Percentiles rank a stretch among this genome's conserved stretches.
These are phyloP conservation scores for Alisma plantagoaquatica DNA, from an alignment of 106 monocot species.

Conservation along the genomic window DNA sequence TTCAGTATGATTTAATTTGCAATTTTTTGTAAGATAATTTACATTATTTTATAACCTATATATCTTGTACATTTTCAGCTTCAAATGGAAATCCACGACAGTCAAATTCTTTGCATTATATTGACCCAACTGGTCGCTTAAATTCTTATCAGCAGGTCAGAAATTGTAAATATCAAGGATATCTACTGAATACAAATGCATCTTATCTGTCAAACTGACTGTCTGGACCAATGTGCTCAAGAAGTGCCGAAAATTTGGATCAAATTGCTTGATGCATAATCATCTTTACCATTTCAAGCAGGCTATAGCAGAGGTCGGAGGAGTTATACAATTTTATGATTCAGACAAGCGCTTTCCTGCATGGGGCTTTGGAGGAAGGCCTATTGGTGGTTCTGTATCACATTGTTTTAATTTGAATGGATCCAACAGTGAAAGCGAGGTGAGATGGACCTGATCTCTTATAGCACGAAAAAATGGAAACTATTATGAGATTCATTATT, in stretches of 20 bases:
- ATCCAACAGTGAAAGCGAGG: conserved; percentile 63
- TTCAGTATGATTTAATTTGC: not conserved
- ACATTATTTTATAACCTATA: too few relatives aligned
- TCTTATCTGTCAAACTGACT: too few relatives aligned
- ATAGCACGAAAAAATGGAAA: too few relatives aligned
- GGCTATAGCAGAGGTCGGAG: conserved; percentile 91
- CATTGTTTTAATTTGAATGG: conserved; percentile 98
- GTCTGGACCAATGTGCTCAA: too few relatives aligned
- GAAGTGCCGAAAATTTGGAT: too few relatives aligned
- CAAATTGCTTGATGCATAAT: too few relatives aligned
- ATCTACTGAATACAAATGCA: not conserved
- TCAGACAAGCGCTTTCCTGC: conserved; percentile 72
- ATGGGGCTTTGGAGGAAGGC: conserved; percentile 98
- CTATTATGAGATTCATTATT: too few relatives aligned
- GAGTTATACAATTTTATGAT: conserved; percentile 86
- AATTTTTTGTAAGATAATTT: not conserved
- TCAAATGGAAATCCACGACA: conserved; percentile 98
- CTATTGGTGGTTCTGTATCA: conserved; percentile 94
- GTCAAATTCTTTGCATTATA: conserved; percentile 95
- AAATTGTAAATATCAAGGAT: conserved; percentile 6
- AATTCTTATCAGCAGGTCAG: conserved; percentile 98
- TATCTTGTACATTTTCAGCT: conserved; percentile 39
- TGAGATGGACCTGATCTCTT: too few relatives aligned
- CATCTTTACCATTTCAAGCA: too few relatives aligned
- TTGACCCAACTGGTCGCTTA: conserved; percentile 83